phyloP scores from a whole-genome alignment of 208 protist species.

The Naegleria lovaniensis region DNA sequence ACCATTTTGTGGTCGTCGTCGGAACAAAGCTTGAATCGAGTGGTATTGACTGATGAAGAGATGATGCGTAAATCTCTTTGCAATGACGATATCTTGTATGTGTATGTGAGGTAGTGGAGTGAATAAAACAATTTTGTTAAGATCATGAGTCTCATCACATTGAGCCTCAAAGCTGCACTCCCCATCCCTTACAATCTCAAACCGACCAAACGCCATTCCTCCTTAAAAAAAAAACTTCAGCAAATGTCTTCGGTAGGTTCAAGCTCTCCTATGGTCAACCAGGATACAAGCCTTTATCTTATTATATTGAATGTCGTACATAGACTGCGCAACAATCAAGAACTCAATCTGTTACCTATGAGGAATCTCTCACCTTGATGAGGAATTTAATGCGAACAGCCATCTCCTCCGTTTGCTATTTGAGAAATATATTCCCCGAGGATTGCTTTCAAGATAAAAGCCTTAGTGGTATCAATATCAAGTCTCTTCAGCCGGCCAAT shows the following conservation, averaged over 20 bases:
- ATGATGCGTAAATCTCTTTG: neutral
- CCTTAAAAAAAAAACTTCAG: neutral
- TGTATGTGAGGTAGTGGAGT: neutral
- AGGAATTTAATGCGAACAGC: slow-evolving; percentile 38
- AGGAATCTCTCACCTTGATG: slow-evolving; percentile 35
- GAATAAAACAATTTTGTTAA: no score
- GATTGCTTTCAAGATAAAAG: slow-evolving; percentile 32
- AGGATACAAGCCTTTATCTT: neutral
- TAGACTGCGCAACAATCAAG: slow-evolving; percentile 19
- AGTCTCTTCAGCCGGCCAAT: slow-evolving; percentile 19
- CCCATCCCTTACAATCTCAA: neutral
- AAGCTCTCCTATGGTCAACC: neutral
- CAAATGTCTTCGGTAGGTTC: neutral
- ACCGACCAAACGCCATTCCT: neutral
- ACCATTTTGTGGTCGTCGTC: neutral
- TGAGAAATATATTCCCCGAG: slow-evolving; percentile 25
- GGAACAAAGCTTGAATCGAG: neutral
- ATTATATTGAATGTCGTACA: no score
- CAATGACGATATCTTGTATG: neutral
- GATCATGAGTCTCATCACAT: no score
- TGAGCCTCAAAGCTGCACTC: no score
- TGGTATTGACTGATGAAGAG: neutral
- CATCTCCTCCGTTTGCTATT: neutral
- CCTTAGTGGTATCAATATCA: slow-evolving; percentile 34
- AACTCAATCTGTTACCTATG: neutral